Evolutionary conservation across 257 asterid species (phyloP), one percentile per base, ranked within the genome.

Genomic region (Scutellaria minor): DNA sequence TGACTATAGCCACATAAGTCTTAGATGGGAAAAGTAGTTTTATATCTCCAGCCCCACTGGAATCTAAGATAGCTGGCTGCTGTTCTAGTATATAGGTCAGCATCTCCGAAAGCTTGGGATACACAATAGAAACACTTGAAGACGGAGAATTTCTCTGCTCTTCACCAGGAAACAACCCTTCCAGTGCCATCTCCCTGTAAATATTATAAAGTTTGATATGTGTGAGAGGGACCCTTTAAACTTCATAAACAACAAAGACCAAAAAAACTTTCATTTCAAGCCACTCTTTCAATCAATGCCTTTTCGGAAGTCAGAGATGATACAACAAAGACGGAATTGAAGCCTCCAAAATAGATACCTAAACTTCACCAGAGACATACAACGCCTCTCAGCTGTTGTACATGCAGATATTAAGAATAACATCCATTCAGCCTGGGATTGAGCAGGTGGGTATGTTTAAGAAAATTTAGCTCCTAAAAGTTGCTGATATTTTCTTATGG

Each of bases 151-250:
- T 90, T 72, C 89, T 83, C 69, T 78, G 90, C 70, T 75, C 88
- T 84, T 89, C 97, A 66, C 90, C 97, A 46, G 95, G 99, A 83
- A 92, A 88, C 62, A 95, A 82, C 78, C 96, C 99, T 81, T 88
- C 98, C 79, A 95, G 58, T 65, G 98, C 93, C 94, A 91, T 95
- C 81, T 95, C 99, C 93, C 99, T 95, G 76, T 61, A 52, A 63
- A 64, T 73, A 40, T 72, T 64, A 51, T 45, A 69, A 74, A 68
- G 74, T 73, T 61, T 12, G 24, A 55, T 64, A 40, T 65, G 47
- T 70, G 63, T 71, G 63, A 69, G 35, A 63, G 27, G 11, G 75
- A 52, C 54, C 48, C 37, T 69, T 42, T 41, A 85, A 65, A 71
- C 57, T 51, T 69, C 64, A 54, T 64, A 73, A 54, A 35, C 69